A percentile compares a stretch with the other conserved stretches of the same genome.
Evolutionary conservation across 2,329 filamentous ascomycete species (phyloP).

Genomic region (Ascochyta viciae-villosae): DNA sequence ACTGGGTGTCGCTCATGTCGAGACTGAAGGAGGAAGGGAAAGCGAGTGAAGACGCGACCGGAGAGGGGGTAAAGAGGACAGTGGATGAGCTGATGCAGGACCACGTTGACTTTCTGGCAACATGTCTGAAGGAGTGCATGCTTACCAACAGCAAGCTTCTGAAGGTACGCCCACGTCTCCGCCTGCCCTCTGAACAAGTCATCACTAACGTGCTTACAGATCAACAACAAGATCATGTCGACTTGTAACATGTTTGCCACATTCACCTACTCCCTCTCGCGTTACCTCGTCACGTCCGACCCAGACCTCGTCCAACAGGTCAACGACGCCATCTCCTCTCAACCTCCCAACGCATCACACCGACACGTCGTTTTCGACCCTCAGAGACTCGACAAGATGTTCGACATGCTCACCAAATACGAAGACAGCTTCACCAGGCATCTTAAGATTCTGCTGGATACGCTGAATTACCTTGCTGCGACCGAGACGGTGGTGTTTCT

Average conservation of each 20-base stretch:
- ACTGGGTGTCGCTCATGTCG: slow-evolving; percentile 95
- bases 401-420: slow-evolving; percentile 88
- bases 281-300: slow-evolving; percentile 83
- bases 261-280: slow-evolving; percentile 85
- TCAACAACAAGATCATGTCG: slow-evolving; percentile 96
- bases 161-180: slow-evolving; percentile 66
- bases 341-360: slow-evolving; percentile 19
- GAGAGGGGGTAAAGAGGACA: slow-evolving; percentile 69
- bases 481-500: slow-evolving; percentile 95
- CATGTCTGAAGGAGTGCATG: slow-evolving; percentile 98
- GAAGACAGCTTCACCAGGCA: slow-evolving; percentile 93
- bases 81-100: slow-evolving; percentile 99
- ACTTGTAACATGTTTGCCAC: slow-evolving; percentile 94
- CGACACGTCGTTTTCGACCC: slow-evolving; percentile 60
- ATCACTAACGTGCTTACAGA: slow-evolving; percentile 61
- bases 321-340: slow-evolving; percentile 60
- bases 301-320: slow-evolving; percentile 71
- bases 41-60: slow-evolving; percentile 39
- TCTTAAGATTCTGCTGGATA: slow-evolving; percentile 91
- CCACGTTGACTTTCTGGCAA: slow-evolving; percentile 97
- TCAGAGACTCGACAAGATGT: slow-evolving; percentile 73
- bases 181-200: neutral
- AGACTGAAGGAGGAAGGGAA: slow-evolving; percentile 67
- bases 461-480: slow-evolving; percentile 94
- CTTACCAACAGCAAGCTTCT: slow-evolving; percentile 94